A percentile compares a stretch with the other conserved stretches of the same genome.
Conservation (phyloP, 108 stramenopile species). For the Seminavis robusta region DNA sequence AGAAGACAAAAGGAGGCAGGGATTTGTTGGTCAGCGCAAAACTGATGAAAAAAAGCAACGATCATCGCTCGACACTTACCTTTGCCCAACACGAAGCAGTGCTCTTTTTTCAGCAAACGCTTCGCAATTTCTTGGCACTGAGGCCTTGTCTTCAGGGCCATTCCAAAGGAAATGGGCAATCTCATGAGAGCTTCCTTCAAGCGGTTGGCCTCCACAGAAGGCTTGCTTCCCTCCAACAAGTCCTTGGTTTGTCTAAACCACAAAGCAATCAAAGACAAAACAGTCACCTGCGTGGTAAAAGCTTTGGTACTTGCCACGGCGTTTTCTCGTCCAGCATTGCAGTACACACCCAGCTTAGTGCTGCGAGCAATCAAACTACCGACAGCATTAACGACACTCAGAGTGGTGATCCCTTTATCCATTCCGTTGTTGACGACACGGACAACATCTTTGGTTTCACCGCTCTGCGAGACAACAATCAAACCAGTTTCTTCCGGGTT, state of each 20-base stretch:
- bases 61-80: no score
- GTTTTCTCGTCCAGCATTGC: conserved; percentile 98
- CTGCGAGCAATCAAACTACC: conserved; percentile 96
- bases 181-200: conserved; percentile 93
- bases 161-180: conserved; percentile 96
- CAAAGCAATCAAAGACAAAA: conserved; percentile 91
- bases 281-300: conserved; percentile 98
- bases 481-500: conserved; percentile 64
- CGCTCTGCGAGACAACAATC: conserved; percentile 94
- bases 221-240: conserved; percentile 48
- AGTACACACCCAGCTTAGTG: conserved; percentile 97
- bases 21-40: conserved; percentile 16
- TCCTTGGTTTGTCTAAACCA: conserved; percentile 93
- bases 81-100: conserved; percentile 96
- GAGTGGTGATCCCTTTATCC: conserved; percentile 77
- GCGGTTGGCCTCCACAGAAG: conserved; percentile 41
- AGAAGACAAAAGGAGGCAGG: no score
- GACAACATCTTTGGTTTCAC: conserved; percentile 98
- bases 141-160: conserved; percentile 88
- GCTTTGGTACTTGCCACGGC: conserved; percentile 99
- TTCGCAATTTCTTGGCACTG: conserved; percentile 85
- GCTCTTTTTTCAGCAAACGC: conserved; percentile 84
- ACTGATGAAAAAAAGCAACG: not conserved
- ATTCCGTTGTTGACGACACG: conserved; percentile 85
- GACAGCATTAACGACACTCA: conserved; percentile 97